Conservation (phyloP, 192 early-diverging fungal genomes). For the Entomortierella beljakovae region DNA sequence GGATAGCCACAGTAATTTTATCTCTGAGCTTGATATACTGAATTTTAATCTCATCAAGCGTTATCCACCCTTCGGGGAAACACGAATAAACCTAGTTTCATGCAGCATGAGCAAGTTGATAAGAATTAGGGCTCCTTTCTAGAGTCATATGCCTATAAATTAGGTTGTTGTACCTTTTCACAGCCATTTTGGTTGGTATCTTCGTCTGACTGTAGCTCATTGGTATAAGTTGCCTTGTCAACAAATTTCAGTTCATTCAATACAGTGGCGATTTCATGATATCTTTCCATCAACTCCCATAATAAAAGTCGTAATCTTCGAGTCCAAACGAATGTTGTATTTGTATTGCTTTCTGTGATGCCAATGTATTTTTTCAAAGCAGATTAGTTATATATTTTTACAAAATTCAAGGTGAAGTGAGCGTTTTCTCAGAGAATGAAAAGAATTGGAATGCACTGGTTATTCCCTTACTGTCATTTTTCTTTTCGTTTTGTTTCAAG, state of each 20-base stretch:
- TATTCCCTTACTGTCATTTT: not conserved
- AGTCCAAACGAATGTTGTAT: slow-evolving; percentile 6
- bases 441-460: not conserved
- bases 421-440: no score
- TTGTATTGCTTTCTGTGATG: not conserved
- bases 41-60: not conserved
- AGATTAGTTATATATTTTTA: not conserved
- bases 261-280: slow-evolving; percentile 1
- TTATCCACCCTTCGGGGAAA: slow-evolving; percentile 11
- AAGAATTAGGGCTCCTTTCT: not conserved
- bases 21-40: slow-evolving; percentile 13
- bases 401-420: no score
- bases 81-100: slow-evolving; percentile 3
- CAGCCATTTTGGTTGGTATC: not conserved
- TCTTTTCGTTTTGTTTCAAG: not conserved
- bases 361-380: not conserved
- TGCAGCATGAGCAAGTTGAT: not conserved
- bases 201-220: not conserved
- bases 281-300: slow-evolving; percentile 25
- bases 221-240: not conserved
- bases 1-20: no score
- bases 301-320: slow-evolving; percentile 2
- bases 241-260: not conserved
- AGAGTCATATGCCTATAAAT: not conserved
- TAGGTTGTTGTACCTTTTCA: not conserved